phyloP scores from a whole-genome alignment of 331 rosid genomes.

The Prunus yedoensis region DNA sequence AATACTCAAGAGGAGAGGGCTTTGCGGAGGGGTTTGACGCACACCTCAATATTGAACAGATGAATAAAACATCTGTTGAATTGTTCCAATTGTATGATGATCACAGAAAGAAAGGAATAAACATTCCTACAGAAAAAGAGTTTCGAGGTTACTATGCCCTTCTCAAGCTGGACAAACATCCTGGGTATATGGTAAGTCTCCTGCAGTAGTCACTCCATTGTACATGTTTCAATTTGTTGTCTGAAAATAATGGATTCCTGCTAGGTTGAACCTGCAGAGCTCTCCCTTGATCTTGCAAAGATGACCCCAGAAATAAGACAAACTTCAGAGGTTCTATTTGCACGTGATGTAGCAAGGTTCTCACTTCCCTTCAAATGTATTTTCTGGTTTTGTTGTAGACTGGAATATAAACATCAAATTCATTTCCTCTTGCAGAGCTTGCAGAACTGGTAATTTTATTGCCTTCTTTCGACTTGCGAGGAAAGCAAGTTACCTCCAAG shows the following conservation, averaged over 20 bases:
- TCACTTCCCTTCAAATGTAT: conserved; percentile 20
- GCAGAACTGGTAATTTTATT: conserved; percentile 85
- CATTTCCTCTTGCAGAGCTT: conserved; percentile 68
- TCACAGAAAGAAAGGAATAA: conserved; percentile 91
- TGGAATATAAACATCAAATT: conserved; percentile 26
- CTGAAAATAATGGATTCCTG: conserved; percentile 38
- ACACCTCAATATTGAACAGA: conserved; percentile 98
- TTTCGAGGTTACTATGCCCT: conserved; percentile 99
- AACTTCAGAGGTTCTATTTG: conserved; percentile 85
- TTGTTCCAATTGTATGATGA: conserved; percentile 95
- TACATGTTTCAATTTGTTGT: conserved; percentile 33
- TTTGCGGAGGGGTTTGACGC: conserved; percentile 99
- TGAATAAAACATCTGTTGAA: conserved; percentile 98
- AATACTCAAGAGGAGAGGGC: conserved; percentile 96
- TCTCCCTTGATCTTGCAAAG: conserved; percentile 98
- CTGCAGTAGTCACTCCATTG: conserved; percentile 27
- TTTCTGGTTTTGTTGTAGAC: conserved; percentile 16
- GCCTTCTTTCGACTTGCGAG: conserved; percentile 89
- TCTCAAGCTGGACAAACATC: conserved; percentile 99
- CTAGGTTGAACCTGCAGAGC: conserved; percentile 99
- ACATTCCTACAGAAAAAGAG: conserved; percentile 72
- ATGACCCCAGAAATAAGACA: conserved; percentile 97
- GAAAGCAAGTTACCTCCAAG: conserved; percentile 94
- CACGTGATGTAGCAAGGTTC: conserved; percentile 93
- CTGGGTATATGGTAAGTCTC: conserved; percentile 88